A percentile compares a stretch with the other conserved stretches of the same genome.
Evolutionary conservation across 148 eudicot genomes (phyloP).

Genomic region (Rhododendron molle): DNA sequence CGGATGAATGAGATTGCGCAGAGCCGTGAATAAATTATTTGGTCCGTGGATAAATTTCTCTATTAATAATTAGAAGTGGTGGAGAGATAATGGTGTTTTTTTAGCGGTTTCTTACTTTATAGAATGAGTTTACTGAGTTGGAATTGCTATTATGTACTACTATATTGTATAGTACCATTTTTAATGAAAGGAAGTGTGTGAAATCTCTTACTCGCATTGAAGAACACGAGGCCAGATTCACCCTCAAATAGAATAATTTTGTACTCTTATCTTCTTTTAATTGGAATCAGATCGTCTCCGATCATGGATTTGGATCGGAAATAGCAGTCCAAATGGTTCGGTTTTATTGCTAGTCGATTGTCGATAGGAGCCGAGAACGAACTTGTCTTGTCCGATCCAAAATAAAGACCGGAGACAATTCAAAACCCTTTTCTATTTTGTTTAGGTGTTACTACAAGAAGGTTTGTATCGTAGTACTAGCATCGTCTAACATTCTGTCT

Average conservation of each 20-base stretch:
- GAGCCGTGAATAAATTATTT: too few relatives aligned
- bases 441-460: too few relatives aligned
- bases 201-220: not conserved
- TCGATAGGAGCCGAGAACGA: not conserved
- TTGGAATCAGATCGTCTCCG: not conserved
- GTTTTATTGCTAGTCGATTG: not conserved
- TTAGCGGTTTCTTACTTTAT: not conserved
- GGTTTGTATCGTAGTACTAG: too few relatives aligned
- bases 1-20: too few relatives aligned
- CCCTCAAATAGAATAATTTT: not conserved
- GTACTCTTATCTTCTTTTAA: not conserved
- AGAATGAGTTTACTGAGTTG: not conserved
- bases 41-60: too few relatives aligned
- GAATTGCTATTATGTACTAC: too few relatives aligned
- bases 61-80: not conserved
- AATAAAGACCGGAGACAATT: too few relatives aligned
- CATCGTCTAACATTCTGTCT: too few relatives aligned
- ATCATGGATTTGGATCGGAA: not conserved
- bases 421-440: too few relatives aligned
- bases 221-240: not conserved
- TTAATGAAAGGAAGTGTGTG: not conserved
- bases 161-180: too few relatives aligned
- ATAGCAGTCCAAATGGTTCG: not conserved
- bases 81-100: not conserved
- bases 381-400: too few relatives aligned